Conservation (phyloP, 2,329 filamentous ascomycete species). For the Diaporthe amygdali region DNA sequence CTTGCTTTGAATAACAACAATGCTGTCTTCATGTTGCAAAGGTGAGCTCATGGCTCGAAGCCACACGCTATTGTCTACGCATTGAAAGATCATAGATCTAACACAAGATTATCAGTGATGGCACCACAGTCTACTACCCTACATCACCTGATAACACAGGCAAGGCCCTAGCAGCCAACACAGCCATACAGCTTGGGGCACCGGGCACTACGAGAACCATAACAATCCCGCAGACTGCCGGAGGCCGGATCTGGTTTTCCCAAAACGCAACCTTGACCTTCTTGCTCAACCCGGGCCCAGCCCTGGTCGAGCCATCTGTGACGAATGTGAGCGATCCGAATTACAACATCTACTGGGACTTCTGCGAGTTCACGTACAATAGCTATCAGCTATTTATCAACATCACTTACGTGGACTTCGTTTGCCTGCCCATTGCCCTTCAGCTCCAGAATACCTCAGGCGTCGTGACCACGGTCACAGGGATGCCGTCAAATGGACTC, state of each 20-base stretch:
- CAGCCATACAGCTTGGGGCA: slow-evolving; percentile 67
- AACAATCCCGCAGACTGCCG: slow-evolving; percentile 72
- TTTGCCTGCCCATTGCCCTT: slow-evolving; percentile 67
- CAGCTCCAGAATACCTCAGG: slow-evolving; percentile 54
- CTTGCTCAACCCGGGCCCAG: slow-evolving; percentile 69
- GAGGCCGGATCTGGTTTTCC: slow-evolving; percentile 76
- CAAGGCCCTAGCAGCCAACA: slow-evolving; percentile 59
- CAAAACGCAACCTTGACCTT: slow-evolving; percentile 67
- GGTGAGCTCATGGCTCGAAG: slow-evolving; percentile 33
- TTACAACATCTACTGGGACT: slow-evolving; percentile 66
- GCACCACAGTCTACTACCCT: slow-evolving; percentile 69
- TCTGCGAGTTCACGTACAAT: slow-evolving; percentile 74
- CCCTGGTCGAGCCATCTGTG: slow-evolving; percentile 75
- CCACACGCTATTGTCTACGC: too few relatives aligned
- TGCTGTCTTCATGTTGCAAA: slow-evolving; percentile 64
- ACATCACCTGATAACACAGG: slow-evolving; percentile 57
- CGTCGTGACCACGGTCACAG: slow-evolving; percentile 50
- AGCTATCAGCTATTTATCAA: slow-evolving; percentile 66
- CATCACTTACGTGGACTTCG: slow-evolving; percentile 79
- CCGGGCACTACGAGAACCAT: slow-evolving; percentile 64
- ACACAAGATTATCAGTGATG: slow-evolving; percentile 49
- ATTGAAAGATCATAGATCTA: not conserved
- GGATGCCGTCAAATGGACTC: slow-evolving; percentile 53
- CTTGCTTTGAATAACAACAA: slow-evolving; percentile 64
- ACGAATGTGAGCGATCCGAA: slow-evolving; percentile 70